Base-by-base conservation (phyloP, 495 filamentous ascomycete species). In the Letharia columbiana region DNA sequence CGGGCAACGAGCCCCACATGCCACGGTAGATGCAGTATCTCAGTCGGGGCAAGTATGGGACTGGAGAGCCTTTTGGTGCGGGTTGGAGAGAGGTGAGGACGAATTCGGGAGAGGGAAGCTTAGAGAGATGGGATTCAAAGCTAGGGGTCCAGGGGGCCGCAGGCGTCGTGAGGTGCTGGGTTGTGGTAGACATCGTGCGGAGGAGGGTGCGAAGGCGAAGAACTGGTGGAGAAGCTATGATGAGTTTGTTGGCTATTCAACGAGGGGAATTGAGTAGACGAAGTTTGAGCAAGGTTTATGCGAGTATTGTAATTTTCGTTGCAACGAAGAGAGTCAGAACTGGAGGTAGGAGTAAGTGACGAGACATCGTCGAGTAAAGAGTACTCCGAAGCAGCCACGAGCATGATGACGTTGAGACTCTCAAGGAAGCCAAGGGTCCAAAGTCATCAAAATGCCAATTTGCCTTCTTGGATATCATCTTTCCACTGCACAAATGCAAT, bases 1-100 rank as follows among this genome's bases (percentile, higher is more conserved):
- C 78, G 2, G 86, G 86, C 37, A 92, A 80, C 65, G 80, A 78
- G 10, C 84, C 86, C 79, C 88, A 95, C 76, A 96, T 84, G 72
- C 94, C 92, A 67, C 94, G 89, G 78, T 83, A 92, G 71, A 95
- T 84, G 73, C 86, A 85, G 67, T 77, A 84, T 57, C 88, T 81
- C 28, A 81, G 77, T 65, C 87, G 84, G 4, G 88, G 88, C 15
- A 86, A 72, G 61, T 80, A 79, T 66, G 71, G 61, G 61, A 66
- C 60, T 42, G 74, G 68, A 41, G 70, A 68, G 47, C 54, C 40
- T 18, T 65, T 59, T 23, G 77, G 70, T 64, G 78, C 69, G 66
- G 81, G 72, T 56, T 81, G 81, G 20, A 93, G 73, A 7, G 89
- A 90, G 41, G 83, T 76, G 67, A 96, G 81, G 23, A 85, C 84